phyloP scores from a whole-genome alignment of 495 filamentous ascomycete species.

The Cercophora newfieldiana region DNA sequence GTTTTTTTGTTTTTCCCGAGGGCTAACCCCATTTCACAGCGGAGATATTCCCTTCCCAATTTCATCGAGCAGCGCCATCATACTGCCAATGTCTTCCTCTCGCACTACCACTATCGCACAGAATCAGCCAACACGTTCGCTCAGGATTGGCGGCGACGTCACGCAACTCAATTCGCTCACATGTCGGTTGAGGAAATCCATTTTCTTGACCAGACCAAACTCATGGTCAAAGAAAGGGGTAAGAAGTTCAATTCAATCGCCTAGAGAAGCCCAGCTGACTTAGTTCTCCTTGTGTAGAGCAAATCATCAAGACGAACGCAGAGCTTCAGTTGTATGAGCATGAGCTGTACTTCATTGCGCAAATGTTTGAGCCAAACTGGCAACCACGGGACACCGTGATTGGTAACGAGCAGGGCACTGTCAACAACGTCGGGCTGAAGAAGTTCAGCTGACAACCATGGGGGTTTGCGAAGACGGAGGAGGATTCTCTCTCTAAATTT shows the following conservation, averaged over 20 bases:
- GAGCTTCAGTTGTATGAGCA: conserved; percentile 18
- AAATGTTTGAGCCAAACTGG: conserved; percentile 29
- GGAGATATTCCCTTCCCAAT: conserved; percentile 20
- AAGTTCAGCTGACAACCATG: neutral
- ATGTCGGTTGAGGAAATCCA: conserved; percentile 18
- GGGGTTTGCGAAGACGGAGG: too few species aligned
- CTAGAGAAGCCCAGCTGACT: neutral
- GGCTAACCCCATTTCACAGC: neutral
- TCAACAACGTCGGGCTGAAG: conserved; percentile 11
- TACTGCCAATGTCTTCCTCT: conserved; percentile 39
- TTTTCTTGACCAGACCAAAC: conserved; percentile 16
- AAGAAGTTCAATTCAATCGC: neutral
- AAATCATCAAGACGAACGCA: neutral
- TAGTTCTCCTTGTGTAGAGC: neutral
- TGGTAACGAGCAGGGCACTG: neutral
- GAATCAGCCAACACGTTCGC: conserved; percentile 37
- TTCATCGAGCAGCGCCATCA: conserved; percentile 27
- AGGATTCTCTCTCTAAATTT: too few species aligned
- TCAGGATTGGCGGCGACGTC: conserved; percentile 24
- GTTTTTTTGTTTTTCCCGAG: neutral
- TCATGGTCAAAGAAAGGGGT: conserved; percentile 14
- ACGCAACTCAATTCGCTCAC: conserved; percentile 10
- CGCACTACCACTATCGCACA: conserved; percentile 40
- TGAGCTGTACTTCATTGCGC: conserved; percentile 25
- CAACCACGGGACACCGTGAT: conserved; percentile 12